phyloP scores from a whole-genome alignment of 2,329 filamentous ascomycete genomes.

The Reticulascus tulasneorum region DNA sequence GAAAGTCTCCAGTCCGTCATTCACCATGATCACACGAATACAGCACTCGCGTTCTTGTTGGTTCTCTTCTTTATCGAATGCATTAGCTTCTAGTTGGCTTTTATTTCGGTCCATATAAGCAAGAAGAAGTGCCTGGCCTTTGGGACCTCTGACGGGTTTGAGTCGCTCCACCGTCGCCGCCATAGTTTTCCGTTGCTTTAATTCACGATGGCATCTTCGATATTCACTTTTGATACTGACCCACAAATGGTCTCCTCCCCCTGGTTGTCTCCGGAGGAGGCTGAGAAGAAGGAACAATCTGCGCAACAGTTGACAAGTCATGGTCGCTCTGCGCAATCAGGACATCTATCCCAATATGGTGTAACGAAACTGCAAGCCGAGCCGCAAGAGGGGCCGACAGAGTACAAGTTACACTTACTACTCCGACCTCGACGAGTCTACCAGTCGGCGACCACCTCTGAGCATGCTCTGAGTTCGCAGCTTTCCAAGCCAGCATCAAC shows the following conservation, averaged over 20 bases:
- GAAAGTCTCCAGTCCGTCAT: no score
- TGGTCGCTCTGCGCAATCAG: slow-evolving; percentile 33
- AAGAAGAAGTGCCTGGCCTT: no score
- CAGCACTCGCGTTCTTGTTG: no score
- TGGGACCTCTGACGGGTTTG: no score
- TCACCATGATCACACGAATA: no score
- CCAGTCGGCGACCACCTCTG: slow-evolving; percentile 61
- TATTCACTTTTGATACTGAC: slow-evolving; percentile 92
- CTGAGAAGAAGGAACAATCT: slow-evolving; percentile 30
- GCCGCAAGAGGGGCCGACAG: slow-evolving; percentile 88
- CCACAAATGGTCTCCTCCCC: slow-evolving; percentile 86
- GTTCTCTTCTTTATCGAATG: slow-evolving; percentile 1
- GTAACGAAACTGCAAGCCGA: slow-evolving; percentile 81
- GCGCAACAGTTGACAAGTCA: no score
- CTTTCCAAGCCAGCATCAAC: slow-evolving; percentile 4
- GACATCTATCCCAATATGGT: slow-evolving; percentile 55
- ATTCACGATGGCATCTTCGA: slow-evolving; percentile 76
- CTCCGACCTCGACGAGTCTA: slow-evolving; percentile 75
- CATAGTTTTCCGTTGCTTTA: not conserved
- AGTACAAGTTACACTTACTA: slow-evolving; percentile 93
- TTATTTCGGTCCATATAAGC: no score
- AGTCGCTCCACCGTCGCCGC: not conserved
- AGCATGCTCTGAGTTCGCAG: slow-evolving; percentile 20
- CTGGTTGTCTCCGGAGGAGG: slow-evolving; percentile 64
- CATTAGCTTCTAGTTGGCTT: not conserved